Evolutionary conservation across 306 rosid species (phyloP).

Genomic region (Alnus glutinosa): DNA sequence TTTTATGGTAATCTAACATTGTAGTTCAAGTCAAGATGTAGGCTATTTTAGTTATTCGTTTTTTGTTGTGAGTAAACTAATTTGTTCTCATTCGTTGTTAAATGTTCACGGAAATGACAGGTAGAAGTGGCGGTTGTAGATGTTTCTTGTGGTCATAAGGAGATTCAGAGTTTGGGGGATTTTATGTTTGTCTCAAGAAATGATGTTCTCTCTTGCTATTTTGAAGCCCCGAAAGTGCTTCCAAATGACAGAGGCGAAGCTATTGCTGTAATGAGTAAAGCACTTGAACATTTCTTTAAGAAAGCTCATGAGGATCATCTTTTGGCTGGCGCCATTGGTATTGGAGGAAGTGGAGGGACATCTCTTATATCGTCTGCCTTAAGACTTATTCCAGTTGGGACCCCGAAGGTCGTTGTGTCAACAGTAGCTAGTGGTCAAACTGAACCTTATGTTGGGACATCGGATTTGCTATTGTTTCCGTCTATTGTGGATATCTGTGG

Average conservation of each 20-base stretch:
- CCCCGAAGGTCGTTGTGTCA: conserved; percentile 80
- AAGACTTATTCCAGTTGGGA: conserved; percentile 70
- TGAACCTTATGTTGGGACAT: conserved; percentile 74
- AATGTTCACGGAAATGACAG: conserved; percentile 34
- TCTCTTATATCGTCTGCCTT: conserved; percentile 63
- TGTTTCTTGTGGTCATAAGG: conserved; percentile 57
- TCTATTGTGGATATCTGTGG: conserved; percentile 85
- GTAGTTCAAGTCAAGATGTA: background rate
- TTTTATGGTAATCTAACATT: background rate
- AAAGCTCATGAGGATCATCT: conserved; percentile 44
- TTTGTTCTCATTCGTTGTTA: background rate
- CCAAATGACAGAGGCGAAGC: conserved; percentile 80
- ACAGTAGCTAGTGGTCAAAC: conserved; percentile 94
- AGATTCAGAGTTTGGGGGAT: conserved; percentile 35
- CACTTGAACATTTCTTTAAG: conserved; percentile 52
- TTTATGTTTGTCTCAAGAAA: conserved; percentile 64
- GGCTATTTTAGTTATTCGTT: background rate
- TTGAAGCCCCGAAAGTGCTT: conserved; percentile 32
- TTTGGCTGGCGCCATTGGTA: conserved; percentile 70
- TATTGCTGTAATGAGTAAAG: conserved; percentile 64
- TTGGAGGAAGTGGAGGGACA: conserved; percentile 92
- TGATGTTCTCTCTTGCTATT: conserved; percentile 47
- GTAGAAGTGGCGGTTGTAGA: conserved; percentile 64
- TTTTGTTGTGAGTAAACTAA: background rate
- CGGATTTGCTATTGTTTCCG: conserved; percentile 71